Conservation (phyloP, 495 filamentous ascomycete genomes). For the Talaromyces ruber region DNA sequence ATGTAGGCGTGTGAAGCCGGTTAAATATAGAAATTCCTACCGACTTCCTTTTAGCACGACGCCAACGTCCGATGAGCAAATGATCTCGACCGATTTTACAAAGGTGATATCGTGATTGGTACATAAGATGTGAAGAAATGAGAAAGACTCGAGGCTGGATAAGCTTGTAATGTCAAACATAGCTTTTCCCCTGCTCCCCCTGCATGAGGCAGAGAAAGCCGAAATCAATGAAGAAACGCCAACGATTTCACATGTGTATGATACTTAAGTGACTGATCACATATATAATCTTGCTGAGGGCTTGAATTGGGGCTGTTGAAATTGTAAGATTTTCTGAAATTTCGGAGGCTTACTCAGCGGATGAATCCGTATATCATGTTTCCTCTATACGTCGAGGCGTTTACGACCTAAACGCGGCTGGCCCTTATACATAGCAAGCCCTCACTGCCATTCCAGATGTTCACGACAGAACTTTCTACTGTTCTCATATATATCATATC, state of each 20-base stretch:
- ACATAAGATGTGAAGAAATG: background rate
- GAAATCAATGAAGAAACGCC: background rate
- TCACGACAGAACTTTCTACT: background rate
- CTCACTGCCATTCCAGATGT: background rate
- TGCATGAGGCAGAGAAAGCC: background rate
- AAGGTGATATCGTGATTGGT: background rate
- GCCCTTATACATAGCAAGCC: background rate
- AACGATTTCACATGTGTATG: background rate
- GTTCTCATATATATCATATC: slow-evolving; percentile 6
- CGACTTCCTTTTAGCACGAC: background rate
- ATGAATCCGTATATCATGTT: background rate
- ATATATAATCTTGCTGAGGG: background rate
- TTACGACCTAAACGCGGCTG: background rate
- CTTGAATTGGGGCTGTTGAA: background rate
- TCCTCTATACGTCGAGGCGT: background rate
- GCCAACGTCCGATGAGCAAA: background rate
- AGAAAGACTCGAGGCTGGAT: background rate
- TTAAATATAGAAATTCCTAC: background rate
- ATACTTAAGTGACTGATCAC: background rate
- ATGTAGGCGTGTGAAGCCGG: background rate
- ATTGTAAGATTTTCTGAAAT: background rate
- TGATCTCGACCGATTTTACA: background rate
- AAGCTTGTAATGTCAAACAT: background rate
- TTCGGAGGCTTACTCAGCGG: background rate
- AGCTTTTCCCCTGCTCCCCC: background rate